Evolutionary conservation across 306 rosid genomes (phyloP).

Genomic region (Vigna reflexopilosa): DNA sequence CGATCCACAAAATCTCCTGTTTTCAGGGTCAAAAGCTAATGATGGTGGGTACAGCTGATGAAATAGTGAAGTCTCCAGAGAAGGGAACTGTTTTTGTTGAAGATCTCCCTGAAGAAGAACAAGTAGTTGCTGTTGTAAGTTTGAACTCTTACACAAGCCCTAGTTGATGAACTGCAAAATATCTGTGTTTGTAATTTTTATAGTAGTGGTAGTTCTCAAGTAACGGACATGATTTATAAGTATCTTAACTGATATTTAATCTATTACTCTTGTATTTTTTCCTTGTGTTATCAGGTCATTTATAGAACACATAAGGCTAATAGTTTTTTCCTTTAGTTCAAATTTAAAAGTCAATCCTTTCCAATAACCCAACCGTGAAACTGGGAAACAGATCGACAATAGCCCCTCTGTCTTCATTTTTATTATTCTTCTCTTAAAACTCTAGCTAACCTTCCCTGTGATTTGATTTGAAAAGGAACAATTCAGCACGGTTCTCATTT

Average conservation of each 20-base stretch:
- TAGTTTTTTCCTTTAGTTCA: constrained; percentile 1
- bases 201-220: constrained; percentile 22
- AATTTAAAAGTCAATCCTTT: not conserved
- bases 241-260: constrained; percentile 15
- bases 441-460: not conserved
- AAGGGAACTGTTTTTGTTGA: constrained; percentile 90
- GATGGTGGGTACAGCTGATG: constrained; percentile 99
- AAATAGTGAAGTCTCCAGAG: constrained; percentile 89
- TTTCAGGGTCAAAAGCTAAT: constrained; percentile 93
- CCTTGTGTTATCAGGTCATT: not conserved
- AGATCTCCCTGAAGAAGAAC: constrained; percentile 99
- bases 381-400: not conserved
- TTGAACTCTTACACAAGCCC: constrained; percentile 23
- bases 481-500: not conserved
- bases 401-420: constrained; percentile 11
- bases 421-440: not conserved
- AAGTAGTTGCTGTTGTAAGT: constrained; percentile 75
- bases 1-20: constrained; percentile 38
- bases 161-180: constrained; percentile 23
- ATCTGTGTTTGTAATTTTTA: not conserved
- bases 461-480: constrained; percentile 18
- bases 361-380: constrained; percentile 30
- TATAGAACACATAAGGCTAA: constrained; percentile 3
- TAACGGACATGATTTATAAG: constrained; percentile 7
- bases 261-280: not conserved